Percentiles rank a stretch among this genome's conserved stretches.
Conservation (phyloP, 306 rosid species). For the Trifolium pratense region DNA sequence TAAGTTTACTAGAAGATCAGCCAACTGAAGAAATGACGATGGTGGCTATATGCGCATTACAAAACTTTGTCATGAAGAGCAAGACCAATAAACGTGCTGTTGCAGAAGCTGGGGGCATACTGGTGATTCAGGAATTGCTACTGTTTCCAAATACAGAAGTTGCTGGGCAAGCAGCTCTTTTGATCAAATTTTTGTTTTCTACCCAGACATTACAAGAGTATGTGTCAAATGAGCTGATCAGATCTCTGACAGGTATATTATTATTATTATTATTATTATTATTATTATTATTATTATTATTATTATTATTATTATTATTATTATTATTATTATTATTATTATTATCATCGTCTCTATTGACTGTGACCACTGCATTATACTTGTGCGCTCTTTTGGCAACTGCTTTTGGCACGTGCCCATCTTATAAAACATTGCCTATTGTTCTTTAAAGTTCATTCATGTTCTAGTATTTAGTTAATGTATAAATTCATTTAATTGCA, state of each 20-base stretch:
- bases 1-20: conserved; percentile 94
- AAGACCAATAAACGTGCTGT: conserved; percentile 96
- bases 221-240: conserved; percentile 93
- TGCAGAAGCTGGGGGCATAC: conserved; percentile 97
- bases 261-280: background rate
- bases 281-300: too few species aligned
- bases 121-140: conserved; percentile 92
- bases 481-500: too few species aligned
- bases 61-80: conserved; percentile 96
- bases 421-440: conserved; percentile 5
- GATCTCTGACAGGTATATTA: conserved; percentile 84
- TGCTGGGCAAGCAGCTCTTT: conserved; percentile 84
- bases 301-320: too few species aligned
- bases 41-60: conserved; percentile 95
- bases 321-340: too few species aligned
- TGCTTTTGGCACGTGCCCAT: conserved; percentile 35
- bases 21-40: conserved; percentile 93
- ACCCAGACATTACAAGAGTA: conserved; percentile 96
- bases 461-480: too few species aligned
- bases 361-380: background rate
- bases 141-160: conserved; percentile 77
- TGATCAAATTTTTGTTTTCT: conserved; percentile 87
- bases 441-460: background rate
- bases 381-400: conserved; percentile 24
- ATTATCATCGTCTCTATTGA: background rate